These are phyloP conservation scores for Leptodontidium sp. DNA, from an alignment of 2,329 filamentous ascomycete genomes.

Conservation along the genomic window DNA sequence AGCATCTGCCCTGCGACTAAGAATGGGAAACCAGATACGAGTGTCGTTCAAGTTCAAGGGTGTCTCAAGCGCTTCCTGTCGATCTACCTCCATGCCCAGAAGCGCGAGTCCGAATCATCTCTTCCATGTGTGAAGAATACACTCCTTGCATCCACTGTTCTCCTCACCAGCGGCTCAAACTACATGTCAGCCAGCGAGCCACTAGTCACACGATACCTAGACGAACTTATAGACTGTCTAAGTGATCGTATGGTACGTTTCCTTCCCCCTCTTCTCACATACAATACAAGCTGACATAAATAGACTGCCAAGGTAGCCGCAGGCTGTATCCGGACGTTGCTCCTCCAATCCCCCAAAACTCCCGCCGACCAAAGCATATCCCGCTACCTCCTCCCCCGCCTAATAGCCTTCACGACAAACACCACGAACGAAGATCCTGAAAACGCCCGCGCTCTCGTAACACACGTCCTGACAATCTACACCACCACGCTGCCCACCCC, in stretches of 20 bases:
- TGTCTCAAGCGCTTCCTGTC: constrained; percentile 84
- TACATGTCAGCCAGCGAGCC: constrained; percentile 78
- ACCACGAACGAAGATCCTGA: constrained; percentile 81
- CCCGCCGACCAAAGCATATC: constrained; percentile 76
- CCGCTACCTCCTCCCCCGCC: constrained; percentile 75
- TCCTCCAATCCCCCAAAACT: constrained; percentile 71
- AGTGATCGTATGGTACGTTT: constrained; percentile 71
- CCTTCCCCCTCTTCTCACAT: neutral
- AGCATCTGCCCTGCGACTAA: constrained; percentile 67
- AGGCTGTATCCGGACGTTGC: constrained; percentile 85
- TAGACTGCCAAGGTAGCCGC: constrained; percentile 88
- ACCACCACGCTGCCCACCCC: constrained; percentile 58
- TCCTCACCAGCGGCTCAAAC: constrained; percentile 83
- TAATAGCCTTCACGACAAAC: constrained; percentile 78
- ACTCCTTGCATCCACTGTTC: constrained; percentile 84
- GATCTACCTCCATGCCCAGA: constrained; percentile 79
- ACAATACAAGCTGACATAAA: constrained; percentile 30
- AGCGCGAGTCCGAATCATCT: constrained; percentile 76
- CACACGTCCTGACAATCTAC: constrained; percentile 79
- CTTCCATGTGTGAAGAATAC: constrained; percentile 93
- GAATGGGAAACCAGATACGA: constrained; percentile 49
- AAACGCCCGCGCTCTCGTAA: constrained; percentile 73
- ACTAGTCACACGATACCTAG: constrained; percentile 76
- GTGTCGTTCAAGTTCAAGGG: constrained; percentile 72
- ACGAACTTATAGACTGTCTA: constrained; percentile 86